Evolutionary conservation across 192 early-diverging fungal genomes (phyloP).

Genomic region (Chytriomyces sp.): DNA sequence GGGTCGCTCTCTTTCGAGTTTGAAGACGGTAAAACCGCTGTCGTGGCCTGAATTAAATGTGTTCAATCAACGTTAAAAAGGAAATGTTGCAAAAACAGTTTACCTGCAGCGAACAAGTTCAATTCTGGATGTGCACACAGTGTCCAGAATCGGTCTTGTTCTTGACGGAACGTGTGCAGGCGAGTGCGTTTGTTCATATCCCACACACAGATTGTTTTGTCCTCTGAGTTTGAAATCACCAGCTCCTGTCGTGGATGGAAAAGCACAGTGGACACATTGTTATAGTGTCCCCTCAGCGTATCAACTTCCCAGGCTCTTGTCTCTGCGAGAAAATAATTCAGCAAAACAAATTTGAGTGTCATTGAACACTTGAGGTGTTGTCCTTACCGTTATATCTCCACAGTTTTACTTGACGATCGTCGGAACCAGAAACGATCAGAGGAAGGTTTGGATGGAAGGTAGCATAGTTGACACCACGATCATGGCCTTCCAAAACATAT

Average conservation of each 20-base stretch:
- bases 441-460: slow-evolving; percentile 96
- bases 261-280: slow-evolving; percentile 90
- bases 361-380: neutral
- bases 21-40: slow-evolving; percentile 97
- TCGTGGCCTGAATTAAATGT: slow-evolving; percentile 77
- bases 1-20: slow-evolving; percentile 96
- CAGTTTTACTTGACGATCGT: slow-evolving; percentile 97
- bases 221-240: slow-evolving; percentile 91
- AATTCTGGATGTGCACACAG: slow-evolving; percentile 95
- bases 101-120: slow-evolving; percentile 96
- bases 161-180: slow-evolving; percentile 94
- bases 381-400: slow-evolving; percentile 96
- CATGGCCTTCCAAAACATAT: slow-evolving; percentile 97
- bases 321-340: slow-evolving; percentile 59
- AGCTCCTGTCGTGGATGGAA: slow-evolving; percentile 98
- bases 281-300: slow-evolving; percentile 98
- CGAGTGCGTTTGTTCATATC: slow-evolving; percentile 94
- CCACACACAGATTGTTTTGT: slow-evolving; percentile 98
- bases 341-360: neutral
- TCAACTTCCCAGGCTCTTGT: slow-evolving; percentile 99
- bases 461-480: slow-evolving; percentile 97
- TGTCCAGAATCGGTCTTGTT: slow-evolving; percentile 98
- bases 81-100: slow-evolving; percentile 13
- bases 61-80: neutral
- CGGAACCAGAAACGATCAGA: slow-evolving; percentile 94